These are phyloP conservation scores for Haplographium delicatum DNA, from an alignment of 495 filamentous ascomycete species.

Conservation along the genomic window DNA sequence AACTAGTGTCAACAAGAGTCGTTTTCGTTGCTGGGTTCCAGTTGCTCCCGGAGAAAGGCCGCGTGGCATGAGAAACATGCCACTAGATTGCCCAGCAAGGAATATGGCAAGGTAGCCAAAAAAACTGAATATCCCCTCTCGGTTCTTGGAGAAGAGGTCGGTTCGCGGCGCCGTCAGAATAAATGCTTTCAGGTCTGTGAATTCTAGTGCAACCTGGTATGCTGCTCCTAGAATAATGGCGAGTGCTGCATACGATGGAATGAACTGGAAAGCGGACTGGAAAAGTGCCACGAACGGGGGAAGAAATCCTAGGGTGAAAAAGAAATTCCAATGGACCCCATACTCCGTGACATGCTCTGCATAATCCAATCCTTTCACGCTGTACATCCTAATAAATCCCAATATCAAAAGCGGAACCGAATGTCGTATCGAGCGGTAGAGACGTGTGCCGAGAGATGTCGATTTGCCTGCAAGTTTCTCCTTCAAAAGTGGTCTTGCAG, in stretches of 20 bases:
- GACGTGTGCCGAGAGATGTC: slow-evolving; percentile 45
- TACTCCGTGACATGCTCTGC: slow-evolving; percentile 98
- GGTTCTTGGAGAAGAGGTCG: slow-evolving; percentile 77
- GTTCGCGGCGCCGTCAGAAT: slow-evolving; percentile 78
- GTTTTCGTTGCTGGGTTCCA: slow-evolving; percentile 36
- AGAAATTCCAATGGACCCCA: slow-evolving; percentile 99
- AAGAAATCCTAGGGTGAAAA: slow-evolving; percentile 89
- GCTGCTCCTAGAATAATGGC: slow-evolving; percentile 55
- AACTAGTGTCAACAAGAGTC: slow-evolving; percentile 54
- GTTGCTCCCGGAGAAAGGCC: slow-evolving; percentile 33
- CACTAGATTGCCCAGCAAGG: slow-evolving; percentile 77
- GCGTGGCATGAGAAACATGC: slow-evolving; percentile 70
- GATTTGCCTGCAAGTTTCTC: slow-evolving; percentile 45
- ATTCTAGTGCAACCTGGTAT: slow-evolving; percentile 74
- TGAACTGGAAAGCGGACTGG: slow-evolving; percentile 51
- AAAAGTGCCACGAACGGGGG: slow-evolving; percentile 89
- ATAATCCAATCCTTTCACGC: slow-evolving; percentile 91
- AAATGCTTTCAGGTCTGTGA: slow-evolving; percentile 70
- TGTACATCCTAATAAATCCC: slow-evolving; percentile 75
- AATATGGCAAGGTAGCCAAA: slow-evolving; percentile 93
- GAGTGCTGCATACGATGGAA: slow-evolving; percentile 70
- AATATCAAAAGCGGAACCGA: slow-evolving; percentile 78
- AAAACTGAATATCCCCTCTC: slow-evolving; percentile 92
- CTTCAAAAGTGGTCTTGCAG: slow-evolving; percentile 79
- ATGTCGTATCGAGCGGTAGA: slow-evolving; percentile 64